phyloP scores from a whole-genome alignment of 2,329 filamentous ascomycete genomes.

The Ophiostoma sp. region DNA sequence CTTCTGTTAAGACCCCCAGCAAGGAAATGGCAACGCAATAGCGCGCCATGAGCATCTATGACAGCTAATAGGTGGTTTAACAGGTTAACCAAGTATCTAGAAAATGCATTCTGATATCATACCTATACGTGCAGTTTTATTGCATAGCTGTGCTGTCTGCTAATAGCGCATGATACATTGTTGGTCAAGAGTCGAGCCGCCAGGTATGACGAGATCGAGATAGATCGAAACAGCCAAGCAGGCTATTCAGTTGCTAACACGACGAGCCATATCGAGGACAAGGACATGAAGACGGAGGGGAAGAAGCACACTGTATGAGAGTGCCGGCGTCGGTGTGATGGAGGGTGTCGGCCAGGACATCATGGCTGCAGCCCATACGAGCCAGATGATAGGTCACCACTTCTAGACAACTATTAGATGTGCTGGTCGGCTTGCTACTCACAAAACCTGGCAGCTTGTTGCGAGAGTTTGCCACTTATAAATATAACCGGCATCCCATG shows the following conservation, averaged over 20 bases:
- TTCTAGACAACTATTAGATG: too few species aligned
- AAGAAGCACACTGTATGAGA: neutral
- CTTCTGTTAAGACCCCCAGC: neutral
- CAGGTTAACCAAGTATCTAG: neutral
- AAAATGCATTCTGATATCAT: slow-evolving; percentile 5
- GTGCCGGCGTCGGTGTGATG: neutral
- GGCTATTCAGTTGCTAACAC: neutral
- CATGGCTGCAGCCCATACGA: neutral
- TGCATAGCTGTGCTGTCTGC: neutral
- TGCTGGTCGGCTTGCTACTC: neutral
- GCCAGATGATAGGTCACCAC: neutral
- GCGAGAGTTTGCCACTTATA: neutral
- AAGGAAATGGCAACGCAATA: neutral
- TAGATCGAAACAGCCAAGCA: neutral
- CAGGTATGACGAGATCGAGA: neutral
- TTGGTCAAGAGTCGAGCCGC: too few species aligned
- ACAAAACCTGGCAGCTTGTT: neutral
- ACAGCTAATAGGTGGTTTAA: neutral
- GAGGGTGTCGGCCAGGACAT: neutral
- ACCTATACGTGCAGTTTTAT: neutral
- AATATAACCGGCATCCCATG: neutral
- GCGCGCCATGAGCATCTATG: neutral
- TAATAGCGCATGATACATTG: neutral
- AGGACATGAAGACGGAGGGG: neutral
- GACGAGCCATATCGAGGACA: neutral